Percentiles rank a stretch among this genome's conserved stretches.
Evolutionary conservation across 73 alveolate genomes (phyloP).

Genomic region (Paramecium pentaurelia): DNA sequence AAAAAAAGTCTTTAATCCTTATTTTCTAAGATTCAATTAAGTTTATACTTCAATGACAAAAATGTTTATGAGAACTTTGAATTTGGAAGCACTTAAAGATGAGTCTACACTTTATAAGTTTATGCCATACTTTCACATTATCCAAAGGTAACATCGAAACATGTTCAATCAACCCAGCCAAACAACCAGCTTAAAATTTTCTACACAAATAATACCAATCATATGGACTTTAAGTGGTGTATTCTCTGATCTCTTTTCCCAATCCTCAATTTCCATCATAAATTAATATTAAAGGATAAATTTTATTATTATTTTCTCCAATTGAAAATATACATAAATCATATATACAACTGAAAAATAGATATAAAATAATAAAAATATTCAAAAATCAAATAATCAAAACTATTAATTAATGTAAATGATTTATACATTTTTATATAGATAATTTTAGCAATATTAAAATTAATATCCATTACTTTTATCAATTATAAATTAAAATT

Average conservation of each 20-base stretch:
- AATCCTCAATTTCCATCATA: constrained; percentile 47
- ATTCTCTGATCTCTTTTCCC: constrained; percentile 57
- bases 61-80: neutral
- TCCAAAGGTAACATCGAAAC: constrained; percentile 85
- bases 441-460: no score
- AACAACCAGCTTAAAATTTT: constrained; percentile 76
- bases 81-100: constrained; percentile 18
- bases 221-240: constrained; percentile 53
- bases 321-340: neutral
- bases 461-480: neutral
- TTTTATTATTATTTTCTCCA: neutral
- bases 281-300: neutral
- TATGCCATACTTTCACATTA: constrained; percentile 69
- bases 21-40: constrained; percentile 60
- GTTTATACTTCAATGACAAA: neutral
- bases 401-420: neutral
- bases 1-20: constrained; percentile 75
- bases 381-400: neutral
- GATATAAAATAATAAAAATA: neutral
- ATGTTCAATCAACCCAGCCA: constrained; percentile 93
- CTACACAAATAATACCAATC: neutral
- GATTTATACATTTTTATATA: no score
- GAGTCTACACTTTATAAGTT: neutral
- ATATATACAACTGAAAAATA: neutral
- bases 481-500: neutral